Base-by-base conservation (phyloP, 192 early-diverging fungal species). In the Rhizoclosmatium globosum region DNA sequence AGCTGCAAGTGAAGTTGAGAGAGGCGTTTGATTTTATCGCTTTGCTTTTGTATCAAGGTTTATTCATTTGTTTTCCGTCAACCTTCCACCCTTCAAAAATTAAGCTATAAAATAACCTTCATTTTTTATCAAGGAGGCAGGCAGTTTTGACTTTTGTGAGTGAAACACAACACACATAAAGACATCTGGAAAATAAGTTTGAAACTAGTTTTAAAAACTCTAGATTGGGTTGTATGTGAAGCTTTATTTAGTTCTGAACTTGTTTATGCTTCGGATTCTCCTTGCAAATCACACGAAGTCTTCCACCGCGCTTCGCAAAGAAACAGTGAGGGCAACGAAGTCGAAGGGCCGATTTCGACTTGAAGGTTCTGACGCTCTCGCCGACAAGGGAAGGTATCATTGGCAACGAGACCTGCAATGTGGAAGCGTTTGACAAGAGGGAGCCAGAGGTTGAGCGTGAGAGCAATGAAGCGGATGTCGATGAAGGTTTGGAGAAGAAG, bases 251-350 rank as follows among this genome's bases (percentile, higher is more conserved):
- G 64, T 89, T 92, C 83, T 97, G 97, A 79, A 92, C 88, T 83
- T 98, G 97, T 90, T 98, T 98, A 85, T 98, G 97, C 86, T 94
- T 95, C 68, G 93, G 91, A 81, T 97, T 94, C 83, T 94, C 93
- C 84, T 85, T 92, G 89, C 97, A 98, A 7, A 95, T 87, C 38
- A 98, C 94, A 80, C 94, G 92, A 41, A 98, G 84, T 56, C 89
- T 92, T 56, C 96, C 95, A 42, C 94, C 88, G 72, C 97, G 89
- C 77, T 90, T 89, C 47, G 93, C 93, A 75, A 96, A 96, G 64
- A 88, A 94, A 88, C 97, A 98, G 61, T 93, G 86, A 58, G 96
- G 92, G 81, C 97, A 98, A 68, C 95, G 90, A 80, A 93, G 91
- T 84, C 96, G 96, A 70, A 98, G 89, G 15, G 95, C 92, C 43